Base-by-base conservation (phyloP, 371 early-diverging fungal species). In the Choanephora cucurbitarum region DNA sequence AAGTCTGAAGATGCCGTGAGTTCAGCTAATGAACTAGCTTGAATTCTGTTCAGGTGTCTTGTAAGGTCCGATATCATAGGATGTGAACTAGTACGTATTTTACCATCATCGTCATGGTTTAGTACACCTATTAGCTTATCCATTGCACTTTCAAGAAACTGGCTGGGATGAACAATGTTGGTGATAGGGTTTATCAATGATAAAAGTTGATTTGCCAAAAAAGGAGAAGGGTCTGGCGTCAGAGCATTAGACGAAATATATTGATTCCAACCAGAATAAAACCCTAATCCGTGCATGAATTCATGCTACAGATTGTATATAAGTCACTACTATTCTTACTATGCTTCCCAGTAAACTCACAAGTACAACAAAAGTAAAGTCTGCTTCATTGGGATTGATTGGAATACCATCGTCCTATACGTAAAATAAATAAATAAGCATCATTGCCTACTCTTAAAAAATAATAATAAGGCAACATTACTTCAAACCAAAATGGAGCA, bases 271-370 rank as follows among this genome's bases (percentile, higher is more conserved):
- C 61, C 64, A 6, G 82, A 73, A 21, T 80, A 72, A 52, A 86
- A 82, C 1, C 86, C 87, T 15, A 87, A 57, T 0, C 87, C 87
- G 65, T 87, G 87, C 28, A 85, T 70, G 9, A 87, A 65, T 55
- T 87, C 87, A 49, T 87, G 87, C 67, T 68, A 31, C 17, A 24
- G 15, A 8, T 3, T 3, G 31, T 24, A 34, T 32, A 39, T 32
- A 13, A 43, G n/a, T 13, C 14, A 28, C n/a, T 28, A 28, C 28
- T 28, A 28, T 5, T 5, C 3, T 28, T 7, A 28, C 28, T 7
- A 28, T 28, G 7, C 28, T 28, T 7, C 7, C 7, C 5, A 28
- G 7, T 24, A 10, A 41, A 22, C 24, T 58, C 57, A 59, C 67
- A 14, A 77, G 46, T 9, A 81, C 62, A 5, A 87, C 86, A 59